Conservation (phyloP, 305 asterid species). For the Fraxinus paxiana region DNA sequence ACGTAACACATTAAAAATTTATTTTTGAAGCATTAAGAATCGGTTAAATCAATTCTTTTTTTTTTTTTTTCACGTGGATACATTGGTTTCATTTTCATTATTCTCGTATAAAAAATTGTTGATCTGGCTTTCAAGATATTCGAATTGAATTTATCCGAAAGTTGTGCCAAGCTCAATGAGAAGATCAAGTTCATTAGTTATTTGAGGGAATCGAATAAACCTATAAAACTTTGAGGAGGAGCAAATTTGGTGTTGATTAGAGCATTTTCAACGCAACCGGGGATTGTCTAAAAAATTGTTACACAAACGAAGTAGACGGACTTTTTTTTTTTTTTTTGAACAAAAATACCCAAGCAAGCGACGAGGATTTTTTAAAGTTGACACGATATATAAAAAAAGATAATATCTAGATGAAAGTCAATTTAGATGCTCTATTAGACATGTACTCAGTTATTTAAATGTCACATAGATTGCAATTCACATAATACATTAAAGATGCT, state of each 20-base stretch:
- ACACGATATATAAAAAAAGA: background rate
- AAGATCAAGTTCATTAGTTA: background rate
- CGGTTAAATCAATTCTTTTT: too few relatives aligned
- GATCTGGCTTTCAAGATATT: too few relatives aligned
- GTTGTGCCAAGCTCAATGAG: background rate
- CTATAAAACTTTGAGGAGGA: background rate
- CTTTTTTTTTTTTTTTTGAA: too few relatives aligned
- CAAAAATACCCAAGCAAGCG: background rate
- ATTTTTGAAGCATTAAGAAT: too few relatives aligned
- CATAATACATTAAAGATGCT: background rate
- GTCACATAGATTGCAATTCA: too few relatives aligned
- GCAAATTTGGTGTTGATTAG: background rate
- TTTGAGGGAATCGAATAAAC: too few relatives aligned
- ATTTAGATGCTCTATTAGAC: background rate
- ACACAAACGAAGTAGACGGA: background rate
- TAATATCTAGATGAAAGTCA: background rate
- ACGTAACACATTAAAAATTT: too few relatives aligned
- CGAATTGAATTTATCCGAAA: background rate
- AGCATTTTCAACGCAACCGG: background rate
- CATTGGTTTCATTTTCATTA: too few relatives aligned
- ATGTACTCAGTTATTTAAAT: background rate
- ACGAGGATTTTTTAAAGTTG: background rate
- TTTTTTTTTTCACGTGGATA: too few relatives aligned
- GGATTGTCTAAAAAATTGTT: background rate
- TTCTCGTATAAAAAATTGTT: too few relatives aligned